Percentiles rank a stretch among this genome's conserved stretches.
These are phyloP conservation scores for Annulohypoxylon bovei DNA, from an alignment of 495 filamentous ascomycete species.

Conservation along the genomic window DNA sequence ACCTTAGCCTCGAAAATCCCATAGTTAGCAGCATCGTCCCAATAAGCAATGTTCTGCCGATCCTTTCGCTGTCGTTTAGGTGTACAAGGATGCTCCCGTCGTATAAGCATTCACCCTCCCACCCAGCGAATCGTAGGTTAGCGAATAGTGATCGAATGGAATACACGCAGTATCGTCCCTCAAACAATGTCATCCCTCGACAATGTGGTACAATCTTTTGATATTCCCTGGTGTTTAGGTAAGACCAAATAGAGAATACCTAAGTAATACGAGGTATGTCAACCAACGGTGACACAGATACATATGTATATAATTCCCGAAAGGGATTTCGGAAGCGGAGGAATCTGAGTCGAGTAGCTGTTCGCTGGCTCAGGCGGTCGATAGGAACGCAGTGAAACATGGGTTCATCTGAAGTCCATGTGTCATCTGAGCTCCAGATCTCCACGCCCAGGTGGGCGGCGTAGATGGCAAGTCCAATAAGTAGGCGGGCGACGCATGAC, in stretches of 20 bases:
- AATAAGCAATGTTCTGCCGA: conserved; percentile 18
- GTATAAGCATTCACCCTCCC: not conserved
- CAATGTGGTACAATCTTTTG: too few species aligned
- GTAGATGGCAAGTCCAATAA: not conserved
- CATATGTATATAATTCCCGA: not conserved
- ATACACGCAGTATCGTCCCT: too few species aligned
- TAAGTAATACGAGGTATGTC: not conserved
- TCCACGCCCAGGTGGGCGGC: not conserved
- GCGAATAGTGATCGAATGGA: not conserved
- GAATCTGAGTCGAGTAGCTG: not conserved
- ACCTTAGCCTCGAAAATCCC: conserved; percentile 8
- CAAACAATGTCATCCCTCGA: too few species aligned
- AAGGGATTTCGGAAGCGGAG: not conserved
- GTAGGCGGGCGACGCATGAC: conserved; percentile 20
- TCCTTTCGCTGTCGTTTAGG: conserved; percentile 8
- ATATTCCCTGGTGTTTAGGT: not conserved
- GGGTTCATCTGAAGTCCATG: conserved; percentile 20
- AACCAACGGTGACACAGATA: not conserved
- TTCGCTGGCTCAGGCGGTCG: not conserved
- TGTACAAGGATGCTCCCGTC: not conserved
- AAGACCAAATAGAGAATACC: too few species aligned
- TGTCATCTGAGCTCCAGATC: conserved; percentile 19
- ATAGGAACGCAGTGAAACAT: conserved; percentile 19
- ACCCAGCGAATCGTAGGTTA: not conserved
- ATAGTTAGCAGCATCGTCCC: not conserved